Evolutionary conservation across 2,329 filamentous ascomycete genomes (phyloP).

Genomic region (Clonostachys solani): DNA sequence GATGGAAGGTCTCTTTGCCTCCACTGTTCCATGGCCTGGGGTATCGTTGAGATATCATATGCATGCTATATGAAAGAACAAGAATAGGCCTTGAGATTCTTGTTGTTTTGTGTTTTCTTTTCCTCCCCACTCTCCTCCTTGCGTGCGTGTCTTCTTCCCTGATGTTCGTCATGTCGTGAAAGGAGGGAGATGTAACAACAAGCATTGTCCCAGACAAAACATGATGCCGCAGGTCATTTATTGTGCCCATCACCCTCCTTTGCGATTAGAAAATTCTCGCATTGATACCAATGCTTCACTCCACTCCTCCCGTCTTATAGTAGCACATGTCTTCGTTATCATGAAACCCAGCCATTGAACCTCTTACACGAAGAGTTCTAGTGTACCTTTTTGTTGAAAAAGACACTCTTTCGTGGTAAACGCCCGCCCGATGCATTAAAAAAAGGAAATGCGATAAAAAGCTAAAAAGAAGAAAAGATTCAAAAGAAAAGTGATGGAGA

Average conservation of each 20-base stretch:
- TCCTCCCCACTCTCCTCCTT: too few species aligned
- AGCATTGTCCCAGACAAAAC: neutral
- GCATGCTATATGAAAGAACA: constrained; percentile 5
- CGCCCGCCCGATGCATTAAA: neutral
- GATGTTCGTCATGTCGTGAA: too few species aligned
- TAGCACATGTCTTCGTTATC: constrained; percentile 14
- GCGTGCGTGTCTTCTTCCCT: too few species aligned
- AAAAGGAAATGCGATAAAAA: constrained; percentile 8
- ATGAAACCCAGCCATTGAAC: constrained; percentile 4
- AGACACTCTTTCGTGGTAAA: constrained; percentile 6
- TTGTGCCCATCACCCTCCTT: too few species aligned
- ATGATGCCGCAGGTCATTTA: neutral
- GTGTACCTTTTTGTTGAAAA: constrained; percentile 18
- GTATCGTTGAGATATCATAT: constrained; percentile 37
- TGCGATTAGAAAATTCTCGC: too few species aligned
- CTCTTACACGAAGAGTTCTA: constrained; percentile 2
- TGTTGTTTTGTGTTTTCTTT: too few species aligned
- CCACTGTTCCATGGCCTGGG: constrained; percentile 13
- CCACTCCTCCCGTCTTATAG: constrained; percentile 6
- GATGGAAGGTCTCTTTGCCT: neutral
- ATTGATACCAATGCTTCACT: neutral
- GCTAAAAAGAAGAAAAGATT: constrained; percentile 4
- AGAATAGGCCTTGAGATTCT: too few species aligned
- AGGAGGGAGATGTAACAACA: too few species aligned
- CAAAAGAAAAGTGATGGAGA: neutral